Conservation (phyloP, 495 filamentous ascomycete genomes). For the Hypoxylon subgilvum region DNA sequence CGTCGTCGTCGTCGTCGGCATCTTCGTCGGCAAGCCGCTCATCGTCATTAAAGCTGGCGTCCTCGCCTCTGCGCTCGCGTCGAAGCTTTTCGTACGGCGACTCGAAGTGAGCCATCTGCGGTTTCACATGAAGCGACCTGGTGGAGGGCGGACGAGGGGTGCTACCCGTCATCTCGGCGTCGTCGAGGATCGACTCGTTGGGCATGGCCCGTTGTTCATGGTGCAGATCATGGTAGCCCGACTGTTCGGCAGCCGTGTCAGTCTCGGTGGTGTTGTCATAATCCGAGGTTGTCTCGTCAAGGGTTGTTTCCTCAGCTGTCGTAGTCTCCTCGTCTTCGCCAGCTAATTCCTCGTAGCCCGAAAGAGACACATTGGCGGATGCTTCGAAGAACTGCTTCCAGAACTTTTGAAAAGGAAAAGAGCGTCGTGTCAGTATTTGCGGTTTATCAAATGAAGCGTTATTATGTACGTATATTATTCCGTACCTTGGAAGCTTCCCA, state of each 20-base stretch:
- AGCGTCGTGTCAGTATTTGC: constrained; percentile 13
- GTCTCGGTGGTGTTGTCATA: constrained; percentile 50
- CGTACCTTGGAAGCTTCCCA: constrained; percentile 94
- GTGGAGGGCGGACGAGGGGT: constrained; percentile 58
- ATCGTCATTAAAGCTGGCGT: constrained; percentile 42
- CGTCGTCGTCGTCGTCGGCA: constrained; percentile 47
- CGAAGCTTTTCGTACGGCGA: constrained; percentile 71
- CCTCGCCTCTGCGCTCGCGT: constrained; percentile 59
- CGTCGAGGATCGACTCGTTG: constrained; percentile 61
- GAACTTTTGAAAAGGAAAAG: constrained; percentile 64
- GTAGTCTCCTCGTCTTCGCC: constrained; percentile 58
- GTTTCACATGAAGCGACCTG: constrained; percentile 46
- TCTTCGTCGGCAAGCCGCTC: constrained; percentile 17
- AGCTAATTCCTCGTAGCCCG: constrained; percentile 85
- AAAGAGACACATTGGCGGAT: constrained; percentile 95
- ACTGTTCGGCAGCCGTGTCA: constrained; percentile 42
- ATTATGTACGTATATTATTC: not conserved
- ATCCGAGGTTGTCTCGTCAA: constrained; percentile 51
- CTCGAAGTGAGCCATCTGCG: constrained; percentile 64
- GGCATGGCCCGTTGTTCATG: constrained; percentile 43
- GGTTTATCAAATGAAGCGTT: too few species aligned
- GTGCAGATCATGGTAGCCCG: constrained; percentile 41
- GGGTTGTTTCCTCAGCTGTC: constrained; percentile 42
- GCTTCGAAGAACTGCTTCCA: constrained; percentile 99
- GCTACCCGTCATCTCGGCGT: constrained; percentile 58